phyloP scores from a whole-genome alignment of 192 early-diverging fungal species.

The Umbelopsis sp. region DNA sequence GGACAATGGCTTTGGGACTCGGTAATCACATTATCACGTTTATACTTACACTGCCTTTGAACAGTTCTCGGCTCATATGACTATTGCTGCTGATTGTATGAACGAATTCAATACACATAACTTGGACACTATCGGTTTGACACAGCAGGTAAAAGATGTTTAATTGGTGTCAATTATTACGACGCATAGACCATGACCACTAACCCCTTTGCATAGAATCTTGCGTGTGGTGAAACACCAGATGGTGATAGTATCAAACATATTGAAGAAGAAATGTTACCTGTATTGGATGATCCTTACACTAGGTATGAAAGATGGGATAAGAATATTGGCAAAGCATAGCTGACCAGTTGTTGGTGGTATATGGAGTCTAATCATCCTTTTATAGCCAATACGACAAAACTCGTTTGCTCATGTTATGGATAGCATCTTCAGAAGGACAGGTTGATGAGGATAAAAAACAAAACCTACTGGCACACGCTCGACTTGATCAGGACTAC shows the following conservation, averaged over 20 bases:
- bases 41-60: background rate
- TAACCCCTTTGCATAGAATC: constrained; percentile 42
- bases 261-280: constrained; percentile 74
- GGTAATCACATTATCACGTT: no score
- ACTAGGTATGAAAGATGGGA: constrained; percentile 44
- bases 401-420: constrained; percentile 77
- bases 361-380: background rate
- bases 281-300: constrained; percentile 69
- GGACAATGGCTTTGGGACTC: background rate
- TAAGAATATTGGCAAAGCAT: background rate
- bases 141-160: constrained; percentile 69
- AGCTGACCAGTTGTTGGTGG: no score
- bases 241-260: constrained; percentile 71
- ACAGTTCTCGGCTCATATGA: constrained; percentile 84
- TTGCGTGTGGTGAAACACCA: constrained; percentile 78
- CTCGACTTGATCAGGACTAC: constrained; percentile 71
- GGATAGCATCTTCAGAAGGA: constrained; percentile 70
- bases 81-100: constrained; percentile 84
- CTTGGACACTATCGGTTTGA: constrained; percentile 65
- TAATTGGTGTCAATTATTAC: background rate
- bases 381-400: constrained; percentile 65
- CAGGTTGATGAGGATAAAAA: constrained; percentile 75
- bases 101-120: constrained; percentile 69
- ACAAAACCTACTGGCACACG: constrained; percentile 64
- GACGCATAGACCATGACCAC: no score